Evolutionary conservation across 805 yeast species (phyloP).

Genomic region (Candida gorgasii): DNA sequence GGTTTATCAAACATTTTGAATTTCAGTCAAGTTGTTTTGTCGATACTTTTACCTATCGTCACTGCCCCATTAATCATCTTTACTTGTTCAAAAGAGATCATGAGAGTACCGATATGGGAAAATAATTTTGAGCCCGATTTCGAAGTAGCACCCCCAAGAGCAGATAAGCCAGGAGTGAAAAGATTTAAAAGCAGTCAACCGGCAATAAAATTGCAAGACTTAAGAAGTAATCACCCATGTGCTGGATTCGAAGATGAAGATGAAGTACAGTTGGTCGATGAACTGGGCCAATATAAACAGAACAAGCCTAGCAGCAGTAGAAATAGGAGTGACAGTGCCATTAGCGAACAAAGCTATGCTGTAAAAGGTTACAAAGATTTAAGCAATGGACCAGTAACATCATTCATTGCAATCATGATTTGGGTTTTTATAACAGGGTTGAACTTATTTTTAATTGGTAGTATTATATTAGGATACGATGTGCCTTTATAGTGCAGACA

Average conservation of each 20-base stretch:
- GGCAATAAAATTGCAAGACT: conserved; percentile 40
- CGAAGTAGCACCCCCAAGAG: not conserved
- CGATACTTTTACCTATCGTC: conserved; percentile 80
- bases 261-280: conserved; percentile 8
- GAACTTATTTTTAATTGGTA: conserved; percentile 65
- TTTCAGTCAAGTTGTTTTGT: conserved; percentile 78
- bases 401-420: conserved; percentile 54
- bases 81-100: conserved; percentile 66
- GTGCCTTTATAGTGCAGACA: conserved; percentile 22
- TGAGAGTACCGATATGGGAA: conserved; percentile 53
- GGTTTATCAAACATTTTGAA: conserved; percentile 78
- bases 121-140: conserved; percentile 27
- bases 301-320: conserved; percentile 17
- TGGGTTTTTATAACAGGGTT: conserved; percentile 74
- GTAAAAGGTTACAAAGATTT: conserved; percentile 54
- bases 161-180: conserved; percentile 5
- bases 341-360: conserved; percentile 16
- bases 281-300: conserved; percentile 10
- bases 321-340: conserved; percentile 9
- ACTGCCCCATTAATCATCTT: conserved; percentile 86
- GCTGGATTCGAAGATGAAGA: conserved; percentile 41
- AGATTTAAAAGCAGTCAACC: conserved; percentile 38
- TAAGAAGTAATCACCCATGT: conserved; percentile 44
- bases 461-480: conserved; percentile 29
- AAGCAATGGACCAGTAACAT: conserved; percentile 62